These are phyloP conservation scores for Vitis riparia DNA, from an alignment of 164 flowering plant species.

Conservation along the genomic window DNA sequence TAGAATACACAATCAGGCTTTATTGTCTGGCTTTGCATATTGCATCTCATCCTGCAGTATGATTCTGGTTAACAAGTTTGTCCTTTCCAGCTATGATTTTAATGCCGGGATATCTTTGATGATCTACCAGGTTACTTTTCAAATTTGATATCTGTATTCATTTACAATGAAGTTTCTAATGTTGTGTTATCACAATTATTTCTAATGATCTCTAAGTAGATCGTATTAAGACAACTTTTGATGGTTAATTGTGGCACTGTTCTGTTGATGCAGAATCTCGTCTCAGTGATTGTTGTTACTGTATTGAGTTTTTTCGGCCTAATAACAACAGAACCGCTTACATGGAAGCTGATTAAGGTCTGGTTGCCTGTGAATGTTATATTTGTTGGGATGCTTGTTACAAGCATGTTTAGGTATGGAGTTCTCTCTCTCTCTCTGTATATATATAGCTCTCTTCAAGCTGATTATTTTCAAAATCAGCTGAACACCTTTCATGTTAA, in stretches of 20 bases:
- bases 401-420: constrained; percentile 95
- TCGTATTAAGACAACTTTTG: neutral
- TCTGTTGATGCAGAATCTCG: constrained; percentile 78
- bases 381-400: constrained; percentile 96
- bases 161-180: neutral
- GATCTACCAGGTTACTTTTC: constrained; percentile 77
- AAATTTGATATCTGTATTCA: neutral
- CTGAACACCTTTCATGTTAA: too few species aligned
- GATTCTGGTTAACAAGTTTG: constrained; percentile 94
- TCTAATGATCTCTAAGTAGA: neutral
- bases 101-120: constrained; percentile 97
- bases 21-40: constrained; percentile 89
- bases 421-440: neutral
- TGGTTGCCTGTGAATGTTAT: constrained; percentile 97
- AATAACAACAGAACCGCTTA: constrained; percentile 86
- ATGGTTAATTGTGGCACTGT: constrained; percentile 10
- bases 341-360: constrained; percentile 82
- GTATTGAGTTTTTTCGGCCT: constrained; percentile 61
- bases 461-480: neutral
- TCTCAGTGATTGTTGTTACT: constrained; percentile 81
- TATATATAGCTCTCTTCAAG: neutral
- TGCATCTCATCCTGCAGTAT: constrained; percentile 97
- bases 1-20: constrained; percentile 71
- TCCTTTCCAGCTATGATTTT: constrained; percentile 89
- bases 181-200: neutral